These are phyloP conservation scores for Phytophthora ramorum DNA, from an alignment of 352 stramenopile species.

Conservation along the genomic window DNA sequence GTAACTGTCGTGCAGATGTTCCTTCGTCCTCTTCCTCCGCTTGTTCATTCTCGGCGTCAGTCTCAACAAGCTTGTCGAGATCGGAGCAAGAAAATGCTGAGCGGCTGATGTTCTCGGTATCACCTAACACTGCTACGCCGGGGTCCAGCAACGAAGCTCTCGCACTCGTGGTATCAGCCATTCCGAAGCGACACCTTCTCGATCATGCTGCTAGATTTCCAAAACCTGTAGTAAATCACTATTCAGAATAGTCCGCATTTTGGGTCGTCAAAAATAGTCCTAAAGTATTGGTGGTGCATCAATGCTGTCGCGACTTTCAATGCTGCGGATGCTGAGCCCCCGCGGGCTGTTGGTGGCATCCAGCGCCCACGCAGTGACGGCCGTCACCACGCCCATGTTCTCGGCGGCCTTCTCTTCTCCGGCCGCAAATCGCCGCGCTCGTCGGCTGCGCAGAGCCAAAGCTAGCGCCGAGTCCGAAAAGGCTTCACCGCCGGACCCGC, in stretches of 20 bases:
- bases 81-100: conserved; percentile 11
- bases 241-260: neutral
- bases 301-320: conserved; percentile 14
- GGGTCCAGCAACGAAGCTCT: conserved; percentile 2
- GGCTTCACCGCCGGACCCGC: conserved; percentile 1
- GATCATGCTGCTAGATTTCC: too few relatives aligned
- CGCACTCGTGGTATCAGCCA: neutral
- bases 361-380: conserved; percentile 2
- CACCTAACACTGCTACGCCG: neutral
- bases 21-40: neutral
- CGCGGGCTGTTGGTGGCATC: conserved; percentile 3
- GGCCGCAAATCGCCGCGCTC: conserved; percentile 50
- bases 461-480: conserved; percentile 3
- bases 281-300: conserved; percentile 1
- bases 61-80: neutral
- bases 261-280: neutral
- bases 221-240: too few relatives aligned
- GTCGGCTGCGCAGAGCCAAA: conserved; percentile 50
- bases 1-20: neutral
- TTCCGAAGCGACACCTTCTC: too few relatives aligned
- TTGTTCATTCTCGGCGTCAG: neutral
- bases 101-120: neutral
- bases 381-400: conserved; percentile 3
- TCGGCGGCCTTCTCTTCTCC: conserved; percentile 34
- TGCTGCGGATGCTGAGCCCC: conserved; percentile 15